A percentile compares a stretch with the other conserved stretches of the same genome.
Conservation (phyloP, 2,329 filamentous ascomycete genomes). For the Rutstroemia sp. region DNA sequence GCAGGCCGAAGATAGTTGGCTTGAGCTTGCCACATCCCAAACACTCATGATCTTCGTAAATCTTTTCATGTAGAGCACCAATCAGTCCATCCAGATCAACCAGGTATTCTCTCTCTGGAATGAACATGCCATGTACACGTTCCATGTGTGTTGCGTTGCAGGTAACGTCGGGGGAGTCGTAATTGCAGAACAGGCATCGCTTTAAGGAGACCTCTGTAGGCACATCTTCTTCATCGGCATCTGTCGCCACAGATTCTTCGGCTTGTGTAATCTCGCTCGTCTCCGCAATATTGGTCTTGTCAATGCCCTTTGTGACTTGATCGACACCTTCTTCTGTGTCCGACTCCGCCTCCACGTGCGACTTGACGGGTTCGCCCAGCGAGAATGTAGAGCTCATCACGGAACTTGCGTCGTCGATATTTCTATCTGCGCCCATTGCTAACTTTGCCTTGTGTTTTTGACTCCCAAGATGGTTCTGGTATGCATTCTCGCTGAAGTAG, state of each 20-base stretch:
- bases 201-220: conserved; percentile 33
- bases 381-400: conserved; percentile 89
- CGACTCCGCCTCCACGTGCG: conserved; percentile 47
- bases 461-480: conserved; percentile 83
- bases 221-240: conserved; percentile 36
- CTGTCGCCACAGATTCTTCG: conserved; percentile 19
- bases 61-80: conserved; percentile 68
- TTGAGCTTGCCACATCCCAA: conserved; percentile 81
- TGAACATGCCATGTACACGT: conserved; percentile 88
- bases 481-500: conserved; percentile 95
- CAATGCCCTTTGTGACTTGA: conserved; percentile 69
- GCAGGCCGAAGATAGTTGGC: conserved; percentile 68
- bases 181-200: conserved; percentile 86
- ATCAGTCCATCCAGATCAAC: conserved; percentile 77
- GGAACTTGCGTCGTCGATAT: conserved; percentile 64
- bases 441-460: conserved; percentile 77
- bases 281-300: conserved; percentile 49
- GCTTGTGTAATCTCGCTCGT: conserved; percentile 39
- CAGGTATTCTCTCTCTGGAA: conserved; percentile 82
- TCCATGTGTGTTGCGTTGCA: conserved; percentile 85
- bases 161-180: conserved; percentile 65
- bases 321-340: conserved; percentile 70
- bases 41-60: conserved; percentile 76
- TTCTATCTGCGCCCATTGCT: conserved; percentile 33
- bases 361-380: conserved; percentile 62